Evolutionary conservation across 2,329 filamentous ascomycete species (phyloP).

Genomic region (Raffaelea deltoideospora): DNA sequence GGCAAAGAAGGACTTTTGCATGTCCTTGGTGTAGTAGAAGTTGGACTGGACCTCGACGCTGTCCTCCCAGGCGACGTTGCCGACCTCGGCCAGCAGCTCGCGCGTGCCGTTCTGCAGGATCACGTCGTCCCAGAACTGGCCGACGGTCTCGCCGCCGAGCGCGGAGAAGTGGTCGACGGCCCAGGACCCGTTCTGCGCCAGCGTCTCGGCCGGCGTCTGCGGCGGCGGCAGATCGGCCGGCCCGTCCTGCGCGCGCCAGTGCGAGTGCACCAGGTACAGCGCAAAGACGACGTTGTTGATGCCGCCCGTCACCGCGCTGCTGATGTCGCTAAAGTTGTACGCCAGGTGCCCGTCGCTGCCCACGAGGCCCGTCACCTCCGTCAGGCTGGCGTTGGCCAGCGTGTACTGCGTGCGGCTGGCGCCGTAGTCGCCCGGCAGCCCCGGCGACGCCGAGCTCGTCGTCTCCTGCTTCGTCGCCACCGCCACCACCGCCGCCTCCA

Average conservation of each 20-base stretch:
- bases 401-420: conserved; percentile 1
- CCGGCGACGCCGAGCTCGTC: background rate
- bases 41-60: conserved; percentile 17
- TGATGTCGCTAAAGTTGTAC: background rate
- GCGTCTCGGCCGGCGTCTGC: conserved; percentile 2
- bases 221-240: background rate
- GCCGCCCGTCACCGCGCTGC: background rate
- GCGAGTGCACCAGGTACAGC: conserved; percentile 7
- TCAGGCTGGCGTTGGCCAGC: conserved; percentile 4
- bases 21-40: conserved; percentile 20
- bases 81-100: conserved; percentile 16
- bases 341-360: background rate
- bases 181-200: conserved; percentile 10
- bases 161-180: conserved; percentile 19
- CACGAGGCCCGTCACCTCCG: conserved; percentile 2
- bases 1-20: conserved; percentile 16
- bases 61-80: conserved; percentile 21
- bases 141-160: conserved; percentile 18
- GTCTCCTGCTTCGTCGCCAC: conserved; percentile 13
- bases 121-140: conserved; percentile 23
- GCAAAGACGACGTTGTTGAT: conserved; percentile 4
- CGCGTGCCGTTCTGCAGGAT: conserved; percentile 17
- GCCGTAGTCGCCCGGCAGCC: background rate
- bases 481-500: conserved; percentile 10
- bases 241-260: conserved; percentile 6